These are phyloP conservation scores for Paraconiothyrium sp. DNA, from an alignment of 2,329 filamentous ascomycete species.

Conservation along the genomic window DNA sequence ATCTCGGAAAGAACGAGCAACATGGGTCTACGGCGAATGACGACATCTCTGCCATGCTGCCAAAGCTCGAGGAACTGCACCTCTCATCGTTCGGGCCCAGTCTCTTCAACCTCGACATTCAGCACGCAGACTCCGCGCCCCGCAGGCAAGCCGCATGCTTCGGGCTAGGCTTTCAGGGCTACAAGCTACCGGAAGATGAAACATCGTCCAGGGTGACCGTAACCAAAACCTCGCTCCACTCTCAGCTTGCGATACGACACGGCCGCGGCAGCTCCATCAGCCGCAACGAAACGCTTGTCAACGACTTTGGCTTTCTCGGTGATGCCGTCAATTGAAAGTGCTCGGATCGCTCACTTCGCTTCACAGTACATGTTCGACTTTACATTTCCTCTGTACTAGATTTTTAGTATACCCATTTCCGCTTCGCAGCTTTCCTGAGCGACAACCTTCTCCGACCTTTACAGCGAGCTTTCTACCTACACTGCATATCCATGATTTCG, in stretches of 20 bases:
- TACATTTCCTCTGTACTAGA: conserved; percentile 1
- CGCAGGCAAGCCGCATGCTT: conserved; percentile 45
- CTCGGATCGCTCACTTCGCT: background rate
- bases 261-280: conserved; percentile 35
- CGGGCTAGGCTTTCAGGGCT: conserved; percentile 45
- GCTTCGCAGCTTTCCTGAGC: background rate
- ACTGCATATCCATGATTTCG: background rate
- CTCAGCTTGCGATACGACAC: conserved; percentile 25
- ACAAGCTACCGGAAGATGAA: conserved; percentile 44
- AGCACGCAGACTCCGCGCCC: conserved; percentile 31
- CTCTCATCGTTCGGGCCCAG: conserved; percentile 41
- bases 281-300: conserved; percentile 37
- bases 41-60: conserved; percentile 30
- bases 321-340: conserved; percentile 37
- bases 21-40: background rate
- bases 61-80: conserved; percentile 35
- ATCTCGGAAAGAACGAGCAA: conserved; percentile 13
- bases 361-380: conserved; percentile 15
- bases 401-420: conserved; percentile 15
- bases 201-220: conserved; percentile 38
- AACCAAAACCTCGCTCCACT: conserved; percentile 25
- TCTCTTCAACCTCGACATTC: conserved; percentile 40
- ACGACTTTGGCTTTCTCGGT: conserved; percentile 46
- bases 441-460: background rate
- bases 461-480: conserved; percentile 4